Percentiles rank a stretch among this genome's conserved stretches.
Evolutionary conservation across 805 yeast species (phyloP).

Genomic region (Nakazawaea sp.): DNA sequence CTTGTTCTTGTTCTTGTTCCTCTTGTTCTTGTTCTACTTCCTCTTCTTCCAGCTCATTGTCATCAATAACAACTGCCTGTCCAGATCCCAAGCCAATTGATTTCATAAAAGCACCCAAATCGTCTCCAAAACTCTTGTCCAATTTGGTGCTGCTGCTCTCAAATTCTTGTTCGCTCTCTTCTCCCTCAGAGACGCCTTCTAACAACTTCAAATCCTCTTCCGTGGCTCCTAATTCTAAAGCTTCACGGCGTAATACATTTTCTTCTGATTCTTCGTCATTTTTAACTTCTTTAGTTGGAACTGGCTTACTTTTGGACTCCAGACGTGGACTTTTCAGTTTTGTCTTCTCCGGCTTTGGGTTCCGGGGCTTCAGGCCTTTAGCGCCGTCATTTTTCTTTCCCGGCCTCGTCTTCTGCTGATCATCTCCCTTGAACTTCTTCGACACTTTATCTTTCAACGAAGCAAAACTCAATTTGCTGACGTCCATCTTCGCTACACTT

Average conservation of each 20-base stretch:
- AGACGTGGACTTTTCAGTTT: slow-evolving; percentile 2
- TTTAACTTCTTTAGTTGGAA: slow-evolving; percentile 16
- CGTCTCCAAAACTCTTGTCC: slow-evolving; percentile 41
- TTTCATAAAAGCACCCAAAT: slow-evolving; percentile 56
- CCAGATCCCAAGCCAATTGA: slow-evolving; percentile 53
- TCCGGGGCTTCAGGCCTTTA: slow-evolving; percentile 14
- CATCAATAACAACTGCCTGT: slow-evolving; percentile 24
- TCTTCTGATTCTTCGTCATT: slow-evolving; percentile 12
- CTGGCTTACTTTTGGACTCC: slow-evolving; percentile 4
- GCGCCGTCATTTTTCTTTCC: too few species aligned
- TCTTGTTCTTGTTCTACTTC: slow-evolving; percentile 14
- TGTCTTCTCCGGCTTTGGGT: slow-evolving; percentile 14
- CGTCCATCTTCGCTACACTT: slow-evolving; percentile 28
- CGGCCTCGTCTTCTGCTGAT: too few species aligned
- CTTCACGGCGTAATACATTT: slow-evolving; percentile 58
- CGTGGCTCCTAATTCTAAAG: slow-evolving; percentile 76
- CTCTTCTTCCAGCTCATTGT: slow-evolving; percentile 28
- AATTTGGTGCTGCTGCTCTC: slow-evolving; percentile 33
- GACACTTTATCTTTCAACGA: slow-evolving; percentile 62
- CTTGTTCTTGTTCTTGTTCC: slow-evolving; percentile 28
- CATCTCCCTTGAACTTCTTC: slow-evolving; percentile 34
- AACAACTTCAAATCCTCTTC: slow-evolving; percentile 72
- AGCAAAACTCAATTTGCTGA: slow-evolving; percentile 38
- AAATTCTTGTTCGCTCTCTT: slow-evolving; percentile 45
- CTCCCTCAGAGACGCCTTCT: slow-evolving; percentile 45